phyloP scores from a whole-genome alignment of 2,329 filamentous ascomycete species.

The Alternaria viburni region DNA sequence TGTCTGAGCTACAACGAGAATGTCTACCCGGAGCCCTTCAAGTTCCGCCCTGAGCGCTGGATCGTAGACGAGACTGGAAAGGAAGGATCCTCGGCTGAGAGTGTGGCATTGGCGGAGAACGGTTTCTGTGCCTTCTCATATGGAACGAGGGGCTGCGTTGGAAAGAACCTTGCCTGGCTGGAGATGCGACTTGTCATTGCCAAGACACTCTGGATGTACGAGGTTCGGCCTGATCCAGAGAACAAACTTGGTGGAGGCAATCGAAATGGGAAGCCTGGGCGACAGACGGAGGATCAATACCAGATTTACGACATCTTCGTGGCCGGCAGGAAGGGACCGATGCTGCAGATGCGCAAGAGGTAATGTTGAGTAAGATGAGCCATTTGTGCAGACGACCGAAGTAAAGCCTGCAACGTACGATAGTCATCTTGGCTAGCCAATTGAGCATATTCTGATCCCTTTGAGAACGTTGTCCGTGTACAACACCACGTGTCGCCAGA shows the following conservation, averaged over 20 bases:
- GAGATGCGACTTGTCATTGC: conserved; percentile 35
- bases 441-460: neutral
- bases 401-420: neutral
- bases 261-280: conserved; percentile 18
- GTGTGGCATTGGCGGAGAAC: conserved; percentile 18
- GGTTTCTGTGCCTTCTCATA: conserved; percentile 33
- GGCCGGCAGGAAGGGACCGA: conserved; percentile 41
- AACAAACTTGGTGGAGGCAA: conserved; percentile 33
- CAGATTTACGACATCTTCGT: conserved; percentile 39
- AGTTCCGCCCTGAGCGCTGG: conserved; percentile 37
- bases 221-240: conserved; percentile 26
- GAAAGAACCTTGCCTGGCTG: conserved; percentile 40
- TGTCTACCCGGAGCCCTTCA: conserved; percentile 25
- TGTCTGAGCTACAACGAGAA: conserved; percentile 24
- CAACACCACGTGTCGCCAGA: neutral
- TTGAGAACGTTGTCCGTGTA: neutral
- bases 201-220: conserved; percentile 29
- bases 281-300: conserved; percentile 29
- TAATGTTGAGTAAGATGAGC: neutral
- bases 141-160: conserved; percentile 38
- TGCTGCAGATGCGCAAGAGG: conserved; percentile 29
- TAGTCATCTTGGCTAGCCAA: neutral
- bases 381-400: neutral
- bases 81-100: conserved; percentile 16
- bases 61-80: conserved; percentile 22